A percentile compares a stretch with the other conserved stretches of the same genome.
These are phyloP conservation scores for Mycena filopes DNA, from an alignment of 768 basidiomycete species.

Conservation along the genomic window DNA sequence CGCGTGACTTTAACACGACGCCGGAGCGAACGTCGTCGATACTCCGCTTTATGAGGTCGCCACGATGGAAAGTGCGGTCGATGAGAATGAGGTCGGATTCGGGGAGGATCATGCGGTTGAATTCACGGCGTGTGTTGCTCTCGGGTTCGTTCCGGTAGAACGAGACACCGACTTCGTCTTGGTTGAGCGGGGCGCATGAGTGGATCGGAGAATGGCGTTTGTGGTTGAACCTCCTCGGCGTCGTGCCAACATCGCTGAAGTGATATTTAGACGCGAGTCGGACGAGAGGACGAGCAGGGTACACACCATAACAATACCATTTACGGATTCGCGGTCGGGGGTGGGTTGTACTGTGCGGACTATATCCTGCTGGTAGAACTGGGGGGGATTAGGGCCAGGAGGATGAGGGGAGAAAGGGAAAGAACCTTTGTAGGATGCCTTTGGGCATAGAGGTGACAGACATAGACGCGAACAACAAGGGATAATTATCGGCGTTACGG, in stretches of 20 bases:
- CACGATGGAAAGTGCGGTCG: conserved; percentile 80
- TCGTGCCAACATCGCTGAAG: conserved; percentile 89
- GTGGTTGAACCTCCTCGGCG: conserved; percentile 72
- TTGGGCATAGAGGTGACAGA: conserved; percentile 6
- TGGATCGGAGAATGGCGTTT: conserved; percentile 64
- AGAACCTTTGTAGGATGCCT: conserved; percentile 22
- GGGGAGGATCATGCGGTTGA: conserved; percentile 70
- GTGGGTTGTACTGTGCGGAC: conserved; percentile 57
- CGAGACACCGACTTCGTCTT: conserved; percentile 86
- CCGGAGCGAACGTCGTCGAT: conserved; percentile 81
- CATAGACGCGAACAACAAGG: conserved; percentile 13
- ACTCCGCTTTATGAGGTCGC: conserved; percentile 85
- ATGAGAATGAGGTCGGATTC: conserved; percentile 77
- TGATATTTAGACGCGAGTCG: background rate
- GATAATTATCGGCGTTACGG: background rate
- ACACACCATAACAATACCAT: conserved; percentile 74
- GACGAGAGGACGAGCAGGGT: conserved; percentile 32
- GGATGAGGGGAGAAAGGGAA: background rate
- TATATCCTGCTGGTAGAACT: conserved; percentile 79
- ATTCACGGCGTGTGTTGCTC: conserved; percentile 51
- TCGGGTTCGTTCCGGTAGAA: conserved; percentile 48
- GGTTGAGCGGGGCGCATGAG: conserved; percentile 78
- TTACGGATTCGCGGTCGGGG: conserved; percentile 22
- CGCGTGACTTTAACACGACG: conserved; percentile 71
- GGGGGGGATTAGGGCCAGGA: conserved; percentile 1